Conservation (phyloP, 2,329 filamentous ascomycete species). For the Nannizziopsis arthrosporioides region DNA sequence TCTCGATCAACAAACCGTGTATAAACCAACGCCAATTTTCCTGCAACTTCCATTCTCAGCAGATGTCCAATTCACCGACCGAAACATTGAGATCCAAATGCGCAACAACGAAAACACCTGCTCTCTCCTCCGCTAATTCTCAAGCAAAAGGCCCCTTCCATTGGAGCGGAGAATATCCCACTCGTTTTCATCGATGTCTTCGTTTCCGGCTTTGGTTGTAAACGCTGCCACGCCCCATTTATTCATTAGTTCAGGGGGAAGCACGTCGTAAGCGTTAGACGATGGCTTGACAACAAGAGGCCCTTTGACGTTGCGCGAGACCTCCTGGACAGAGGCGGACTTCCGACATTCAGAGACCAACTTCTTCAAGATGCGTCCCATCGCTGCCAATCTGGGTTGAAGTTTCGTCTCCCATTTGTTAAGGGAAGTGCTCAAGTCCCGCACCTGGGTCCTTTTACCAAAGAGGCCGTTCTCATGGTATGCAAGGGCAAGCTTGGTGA, state of each 20-base stretch:
- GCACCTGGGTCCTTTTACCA: slow-evolving; percentile 28
- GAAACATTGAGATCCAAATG: no score
- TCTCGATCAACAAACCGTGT: no score
- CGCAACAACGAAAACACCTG: no score
- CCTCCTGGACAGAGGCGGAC: not conserved
- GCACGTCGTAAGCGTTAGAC: not conserved
- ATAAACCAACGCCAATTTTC: no score
- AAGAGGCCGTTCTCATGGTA: slow-evolving; percentile 39
- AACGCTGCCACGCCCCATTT: slow-evolving; percentile 2
- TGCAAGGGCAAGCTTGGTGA: slow-evolving; percentile 42
- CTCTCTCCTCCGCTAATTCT: not conserved
- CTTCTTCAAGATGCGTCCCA: slow-evolving; percentile 5
- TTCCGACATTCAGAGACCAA: slow-evolving; percentile 3
- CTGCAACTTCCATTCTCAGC: no score
- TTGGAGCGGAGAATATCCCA: slow-evolving; percentile 1
- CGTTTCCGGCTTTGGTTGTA: not conserved
- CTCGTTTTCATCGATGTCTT: not conserved
- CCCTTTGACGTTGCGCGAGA: not conserved
- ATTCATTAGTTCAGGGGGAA: slow-evolving; percentile 8
- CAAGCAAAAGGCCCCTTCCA: not conserved
- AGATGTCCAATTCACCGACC: no score
- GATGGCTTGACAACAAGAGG: slow-evolving; percentile 4
- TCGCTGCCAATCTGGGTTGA: slow-evolving; percentile 13
- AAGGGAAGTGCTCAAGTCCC: slow-evolving; percentile 29
- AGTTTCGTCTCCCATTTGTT: slow-evolving; percentile 36